phyloP scores from a whole-genome alignment of 2,329 filamentous ascomycete species.

The Xylaria digitata region DNA sequence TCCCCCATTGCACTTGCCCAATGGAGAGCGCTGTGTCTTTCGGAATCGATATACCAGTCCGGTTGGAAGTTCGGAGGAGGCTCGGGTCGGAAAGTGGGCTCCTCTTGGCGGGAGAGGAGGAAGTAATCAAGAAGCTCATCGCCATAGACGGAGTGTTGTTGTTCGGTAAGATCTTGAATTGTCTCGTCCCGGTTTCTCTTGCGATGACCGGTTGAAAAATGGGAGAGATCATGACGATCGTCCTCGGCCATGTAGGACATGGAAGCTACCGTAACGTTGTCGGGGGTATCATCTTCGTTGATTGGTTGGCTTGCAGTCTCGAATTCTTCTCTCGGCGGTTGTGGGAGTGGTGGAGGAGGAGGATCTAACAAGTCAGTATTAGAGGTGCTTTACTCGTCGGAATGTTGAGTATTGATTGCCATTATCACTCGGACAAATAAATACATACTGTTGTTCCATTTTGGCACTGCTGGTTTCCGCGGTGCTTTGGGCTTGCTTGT shows the following conservation, averaged over 20 bases:
- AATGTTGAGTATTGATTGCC: background rate
- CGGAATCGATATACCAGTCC: constrained; percentile 92
- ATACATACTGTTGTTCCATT: constrained; percentile 62
- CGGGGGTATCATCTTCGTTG: constrained; percentile 83
- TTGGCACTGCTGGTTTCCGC: constrained; percentile 73
- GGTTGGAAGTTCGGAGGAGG: constrained; percentile 89
- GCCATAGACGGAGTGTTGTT: constrained; percentile 89
- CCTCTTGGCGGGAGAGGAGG: constrained; percentile 83
- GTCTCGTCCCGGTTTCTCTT: constrained; percentile 82
- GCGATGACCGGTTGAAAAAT: constrained; percentile 67
- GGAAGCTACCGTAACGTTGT: constrained; percentile 84
- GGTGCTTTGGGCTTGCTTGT: constrained; percentile 85
- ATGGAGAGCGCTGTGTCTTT: constrained; percentile 91
- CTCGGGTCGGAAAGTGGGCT: constrained; percentile 76
- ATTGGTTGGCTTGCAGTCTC: constrained; percentile 72
- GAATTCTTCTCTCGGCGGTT: constrained; percentile 67
- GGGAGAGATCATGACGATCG: constrained; percentile 77
- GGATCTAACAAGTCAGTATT: constrained; percentile 49
- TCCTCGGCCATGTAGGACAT: constrained; percentile 88
- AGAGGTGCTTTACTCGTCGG: constrained; percentile 5
- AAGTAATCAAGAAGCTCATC: constrained; percentile 97
- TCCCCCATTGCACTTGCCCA: constrained; percentile 99
- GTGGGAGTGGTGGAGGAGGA: constrained; percentile 52
- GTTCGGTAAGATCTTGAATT: constrained; percentile 74
- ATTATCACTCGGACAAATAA: background rate